Evolutionary conservation across 2,329 filamentous ascomycete species (phyloP), one percentile per base, ranked within the genome.

Genomic region (Dothistroma pini): DNA sequence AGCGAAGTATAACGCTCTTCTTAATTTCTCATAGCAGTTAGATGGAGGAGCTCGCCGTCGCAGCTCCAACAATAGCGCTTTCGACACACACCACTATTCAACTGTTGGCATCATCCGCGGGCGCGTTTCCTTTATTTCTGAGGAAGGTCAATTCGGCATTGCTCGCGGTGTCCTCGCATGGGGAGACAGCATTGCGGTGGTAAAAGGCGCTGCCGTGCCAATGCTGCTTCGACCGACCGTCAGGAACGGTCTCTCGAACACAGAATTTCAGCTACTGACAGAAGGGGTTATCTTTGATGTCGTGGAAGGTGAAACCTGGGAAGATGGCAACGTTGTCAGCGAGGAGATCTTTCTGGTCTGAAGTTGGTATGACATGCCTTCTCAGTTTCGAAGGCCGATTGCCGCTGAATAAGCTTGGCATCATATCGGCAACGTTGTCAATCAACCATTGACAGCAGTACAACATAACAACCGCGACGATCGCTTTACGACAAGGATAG

Each of bases 61-160:
- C 3, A 25, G 29, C 22, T 38, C 25, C 12, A 32, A 34, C 19
- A 48, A 57, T 53, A 63, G 29, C 25, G 57, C 19, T 57, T 60
- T 12, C 55, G 58, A 12, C 29, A 60, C 12, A 5, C 25, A 31
- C n/a, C 63, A 57, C 22, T 47, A 56, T 41, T 57, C 60, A 1
- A 54, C 61, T 21, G 57, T 61, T 14, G 63, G 59, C 48, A 63
- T 66, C 49, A 55, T 65, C 29, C 63, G 64, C 9, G 63, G 64
- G 6, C 56, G 64, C 22, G 64, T 66, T 11, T 63, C 65, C 58
- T 67, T 62, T 55, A 29, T 65, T 12, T 63, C 63, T 0, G 65
- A 67, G 50, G 51, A 59, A 31, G 65, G 65, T 8, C 59, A 56
- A 48, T 65, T 61, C 32, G 61, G 65, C 2, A 53, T 65, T 9